phyloP scores from a whole-genome alignment of 192 early-diverging fungal species.

The Linnemannia zychae region DNA sequence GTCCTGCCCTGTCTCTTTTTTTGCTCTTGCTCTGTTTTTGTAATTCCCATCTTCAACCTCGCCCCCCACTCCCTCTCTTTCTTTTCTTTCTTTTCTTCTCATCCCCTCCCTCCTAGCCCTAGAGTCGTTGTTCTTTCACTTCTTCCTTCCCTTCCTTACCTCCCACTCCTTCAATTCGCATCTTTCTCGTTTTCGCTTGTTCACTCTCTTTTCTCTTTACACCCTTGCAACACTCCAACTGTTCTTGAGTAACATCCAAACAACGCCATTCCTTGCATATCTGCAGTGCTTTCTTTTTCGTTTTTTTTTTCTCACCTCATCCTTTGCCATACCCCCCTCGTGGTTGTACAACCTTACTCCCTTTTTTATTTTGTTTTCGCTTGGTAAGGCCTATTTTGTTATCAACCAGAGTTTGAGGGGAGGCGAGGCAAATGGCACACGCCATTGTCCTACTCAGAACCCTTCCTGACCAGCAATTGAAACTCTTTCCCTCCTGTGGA shows the following conservation, averaged over 20 bases:
- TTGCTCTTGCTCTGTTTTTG: background rate
- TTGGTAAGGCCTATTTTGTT: background rate
- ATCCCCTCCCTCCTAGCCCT: background rate
- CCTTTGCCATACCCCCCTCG: background rate
- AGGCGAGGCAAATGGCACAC: too few relatives aligned
- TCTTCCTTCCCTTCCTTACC: background rate
- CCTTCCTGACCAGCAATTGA: background rate
- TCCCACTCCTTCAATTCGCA: too few relatives aligned
- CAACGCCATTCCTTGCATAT: slow-evolving; percentile 1
- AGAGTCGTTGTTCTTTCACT: background rate
- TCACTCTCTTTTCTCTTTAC: background rate
- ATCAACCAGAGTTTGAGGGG: too few relatives aligned
- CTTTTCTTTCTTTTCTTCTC: background rate
- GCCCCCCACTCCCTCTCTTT: background rate
- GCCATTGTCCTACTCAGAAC: too few relatives aligned
- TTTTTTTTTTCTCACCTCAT: background rate
- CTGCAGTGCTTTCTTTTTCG: background rate
- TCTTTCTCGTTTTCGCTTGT: background rate
- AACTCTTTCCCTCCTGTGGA: background rate
- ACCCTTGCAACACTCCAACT: background rate
- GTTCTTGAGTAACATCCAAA: background rate
- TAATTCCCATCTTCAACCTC: background rate
- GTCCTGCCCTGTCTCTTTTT: background rate
- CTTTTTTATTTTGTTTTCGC: background rate
- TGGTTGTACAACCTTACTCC: background rate